Conservation (phyloP, 2,329 filamentous ascomycete species). For the Coniochaeta ligniaria region DNA sequence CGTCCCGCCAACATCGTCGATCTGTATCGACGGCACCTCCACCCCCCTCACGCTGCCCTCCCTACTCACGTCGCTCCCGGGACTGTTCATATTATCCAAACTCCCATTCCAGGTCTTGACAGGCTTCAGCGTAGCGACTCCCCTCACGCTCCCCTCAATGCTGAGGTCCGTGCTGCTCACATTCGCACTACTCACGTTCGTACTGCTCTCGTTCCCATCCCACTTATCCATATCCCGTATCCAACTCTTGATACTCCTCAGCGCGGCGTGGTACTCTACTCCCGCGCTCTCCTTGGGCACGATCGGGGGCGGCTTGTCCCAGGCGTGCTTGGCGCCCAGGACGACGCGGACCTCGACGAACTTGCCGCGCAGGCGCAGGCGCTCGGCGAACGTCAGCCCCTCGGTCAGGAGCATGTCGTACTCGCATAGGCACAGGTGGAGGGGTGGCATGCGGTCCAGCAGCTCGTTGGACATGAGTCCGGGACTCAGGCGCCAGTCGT, state of each 20-base stretch:
- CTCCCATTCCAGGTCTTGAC: neutral
- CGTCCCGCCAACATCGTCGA: neutral
- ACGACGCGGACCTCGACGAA: constrained; percentile 52
- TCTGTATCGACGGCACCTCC: neutral
- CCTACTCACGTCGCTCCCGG: neutral
- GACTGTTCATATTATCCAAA: neutral
- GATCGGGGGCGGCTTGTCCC: constrained; percentile 52
- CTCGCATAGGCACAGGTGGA: constrained; percentile 46
- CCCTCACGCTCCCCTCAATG: neutral
- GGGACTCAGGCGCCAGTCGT: constrained; percentile 27
- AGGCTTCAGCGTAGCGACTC: neutral
- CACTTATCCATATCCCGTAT: neutral
- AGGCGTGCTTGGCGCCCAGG: constrained; percentile 52
- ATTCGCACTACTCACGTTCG: neutral
- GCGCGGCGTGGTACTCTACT: neutral
- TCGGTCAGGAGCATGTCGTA: constrained; percentile 58
- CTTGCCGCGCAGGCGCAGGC: constrained; percentile 46
- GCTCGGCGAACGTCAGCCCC: constrained; percentile 52
- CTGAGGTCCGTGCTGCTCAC: neutral
- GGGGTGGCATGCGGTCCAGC: constrained; percentile 38
- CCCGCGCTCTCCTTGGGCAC: neutral
- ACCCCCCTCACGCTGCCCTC: neutral
- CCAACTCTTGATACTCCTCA: neutral
- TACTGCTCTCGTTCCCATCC: neutral
- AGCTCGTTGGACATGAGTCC: constrained; percentile 23